Conservation (phyloP, 2,329 filamentous ascomycete species). For the Sporothrix mexicana region DNA sequence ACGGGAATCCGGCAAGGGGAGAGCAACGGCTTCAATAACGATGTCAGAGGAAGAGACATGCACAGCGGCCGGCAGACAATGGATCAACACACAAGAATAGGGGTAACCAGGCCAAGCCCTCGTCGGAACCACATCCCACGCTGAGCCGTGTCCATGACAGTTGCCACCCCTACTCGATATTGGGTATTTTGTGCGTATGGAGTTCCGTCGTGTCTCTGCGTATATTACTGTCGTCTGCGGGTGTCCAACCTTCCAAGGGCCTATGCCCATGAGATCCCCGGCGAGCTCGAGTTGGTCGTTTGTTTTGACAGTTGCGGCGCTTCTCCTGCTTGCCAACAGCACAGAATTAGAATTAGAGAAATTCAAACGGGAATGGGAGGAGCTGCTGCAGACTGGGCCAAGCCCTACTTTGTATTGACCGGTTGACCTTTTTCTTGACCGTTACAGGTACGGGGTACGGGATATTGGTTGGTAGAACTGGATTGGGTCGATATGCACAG, state of each 20-base stretch:
- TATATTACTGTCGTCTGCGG: not conserved
- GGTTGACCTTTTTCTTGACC: too few relatives aligned
- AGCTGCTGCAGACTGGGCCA: not conserved
- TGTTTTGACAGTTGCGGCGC: not conserved
- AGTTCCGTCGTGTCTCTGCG: too few relatives aligned
- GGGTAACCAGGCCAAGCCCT: not conserved
- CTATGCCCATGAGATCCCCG: too few relatives aligned
- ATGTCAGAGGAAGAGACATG: not conserved
- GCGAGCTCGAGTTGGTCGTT: not conserved
- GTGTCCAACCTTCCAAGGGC: too few relatives aligned
- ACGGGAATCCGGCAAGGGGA: not conserved
- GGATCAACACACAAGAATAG: not conserved
- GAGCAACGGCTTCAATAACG: not conserved
- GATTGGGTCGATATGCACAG: not conserved
- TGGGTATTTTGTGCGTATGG: too few relatives aligned
- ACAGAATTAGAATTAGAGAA: not conserved
- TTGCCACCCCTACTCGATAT: not conserved
- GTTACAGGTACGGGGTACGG: too few relatives aligned
- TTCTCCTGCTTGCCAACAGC: too few relatives aligned
- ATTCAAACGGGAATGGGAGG: not conserved
- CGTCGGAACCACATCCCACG: not conserved
- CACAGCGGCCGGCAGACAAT: not conserved
- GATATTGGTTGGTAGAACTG: not conserved
- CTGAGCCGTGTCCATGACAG: not conserved
- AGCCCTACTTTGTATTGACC: not conserved